These are phyloP conservation scores for Cryphonectria japonica DNA, from an alignment of 2,329 filamentous ascomycete species.

Conservation along the genomic window DNA sequence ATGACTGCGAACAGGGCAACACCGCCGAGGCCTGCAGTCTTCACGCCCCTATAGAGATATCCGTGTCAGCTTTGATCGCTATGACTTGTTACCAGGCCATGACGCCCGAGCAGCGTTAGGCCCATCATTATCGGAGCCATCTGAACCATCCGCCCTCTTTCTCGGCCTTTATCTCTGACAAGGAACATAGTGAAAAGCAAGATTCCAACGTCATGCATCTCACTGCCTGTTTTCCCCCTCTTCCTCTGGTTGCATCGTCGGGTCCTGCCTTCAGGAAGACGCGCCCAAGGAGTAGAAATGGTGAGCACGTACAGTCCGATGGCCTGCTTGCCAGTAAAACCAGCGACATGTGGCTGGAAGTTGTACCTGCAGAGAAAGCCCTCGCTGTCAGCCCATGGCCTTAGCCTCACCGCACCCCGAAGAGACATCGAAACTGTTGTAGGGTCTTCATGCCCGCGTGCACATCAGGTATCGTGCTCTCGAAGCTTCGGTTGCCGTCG, in stretches of 20 bases:
- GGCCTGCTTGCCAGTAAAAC: slow-evolving; percentile 54
- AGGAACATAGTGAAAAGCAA: not conserved
- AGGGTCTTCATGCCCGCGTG: not conserved
- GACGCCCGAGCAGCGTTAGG: not conserved
- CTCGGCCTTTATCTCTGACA: not conserved
- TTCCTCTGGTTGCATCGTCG: not conserved
- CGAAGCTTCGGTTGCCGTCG: slow-evolving; percentile 11
- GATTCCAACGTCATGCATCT: not conserved
- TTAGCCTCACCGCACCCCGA: not conserved
- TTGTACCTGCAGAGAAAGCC: slow-evolving; percentile 55
- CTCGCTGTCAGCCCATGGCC: slow-evolving; percentile 36
- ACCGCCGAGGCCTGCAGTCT: slow-evolving; percentile 58
- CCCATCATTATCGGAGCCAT: not conserved
- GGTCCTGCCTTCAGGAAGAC: not conserved
- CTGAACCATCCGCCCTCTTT: not conserved
- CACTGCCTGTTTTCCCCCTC: not conserved
- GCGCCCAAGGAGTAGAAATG: too few relatives aligned
- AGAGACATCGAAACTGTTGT: not conserved
- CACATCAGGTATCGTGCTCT: not conserved
- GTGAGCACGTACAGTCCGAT: slow-evolving; percentile 54
- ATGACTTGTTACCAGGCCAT: not conserved
- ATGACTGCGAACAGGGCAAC: slow-evolving; percentile 61
- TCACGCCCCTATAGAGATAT: slow-evolving; percentile 50
- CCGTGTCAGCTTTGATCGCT: slow-evolving; percentile 25
- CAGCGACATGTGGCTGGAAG: slow-evolving; percentile 58